Base-by-base conservation (phyloP, 2,329 filamentous ascomycete genomes). In the Colletotrichum echinochloae region DNA sequence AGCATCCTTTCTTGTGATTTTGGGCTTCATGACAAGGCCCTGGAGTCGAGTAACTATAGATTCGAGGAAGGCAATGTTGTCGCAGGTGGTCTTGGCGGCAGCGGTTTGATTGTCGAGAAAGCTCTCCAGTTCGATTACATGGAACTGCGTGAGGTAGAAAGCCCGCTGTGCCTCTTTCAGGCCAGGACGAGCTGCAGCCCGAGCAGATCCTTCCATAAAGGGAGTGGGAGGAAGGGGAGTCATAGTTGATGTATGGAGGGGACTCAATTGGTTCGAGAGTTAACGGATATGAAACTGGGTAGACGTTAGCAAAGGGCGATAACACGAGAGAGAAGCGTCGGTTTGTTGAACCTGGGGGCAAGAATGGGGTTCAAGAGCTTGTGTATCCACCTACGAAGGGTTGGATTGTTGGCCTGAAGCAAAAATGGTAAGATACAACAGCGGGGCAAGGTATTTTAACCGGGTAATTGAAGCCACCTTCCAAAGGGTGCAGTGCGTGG, bases 401-500 rank as follows among this genome's bases (percentile, higher is more conserved):
- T 18, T 20, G 18, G 20, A 26, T n/a, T 23, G 9, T 1, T 49
- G 8, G 23, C 2, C 23, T 18, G 9, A 14, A 28, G 16, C 4
- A 9, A 12, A 28, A 51, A 2, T 1, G 0, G 14, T 16, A 6
- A 18, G 3, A 5, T 3, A 28, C 12, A 51, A 2, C 2, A 9
- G 12, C 6, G 18, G 23, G 5, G 23, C n/a, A 20, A 8, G 26
- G 9, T 18, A 18, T 16, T 49, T 12, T 7, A 28, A 51, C 7
- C 7, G 26, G 23, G 6, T 18, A 28, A 14, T 51, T 28, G 48
- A 18, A 51, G 14, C 14, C 14, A 14, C 28, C 14, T 16, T 26
- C 6, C 26, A 51, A 26, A 51, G 1, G 16, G 14, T 7, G 5
- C 2, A 14, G 23, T 49, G 5, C 18, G 26, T 51, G 26, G 5